Evolutionary conservation across 169 alveolate genomes (phyloP), one percentile per base, ranked within the genome.

Genomic region (Plasmodium adleri): DNA sequence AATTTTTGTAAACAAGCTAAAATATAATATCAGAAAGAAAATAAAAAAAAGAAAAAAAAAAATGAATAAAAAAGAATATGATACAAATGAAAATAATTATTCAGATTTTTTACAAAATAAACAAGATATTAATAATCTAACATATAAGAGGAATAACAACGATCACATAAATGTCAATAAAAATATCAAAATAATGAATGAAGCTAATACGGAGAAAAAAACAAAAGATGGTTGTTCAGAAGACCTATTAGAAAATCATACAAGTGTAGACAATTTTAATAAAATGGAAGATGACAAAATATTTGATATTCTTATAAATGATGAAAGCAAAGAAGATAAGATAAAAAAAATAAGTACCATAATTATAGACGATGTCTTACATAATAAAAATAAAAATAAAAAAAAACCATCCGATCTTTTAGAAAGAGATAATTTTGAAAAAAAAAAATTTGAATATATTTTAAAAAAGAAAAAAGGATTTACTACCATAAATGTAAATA

Each of bases 251-350:
- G 63, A 54, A 60, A 60, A 15, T 3, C 20, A 78, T 0, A 15
- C 39, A 22, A 32, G 13, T 17, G 68, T 39, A 15, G 59, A 66
- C 49, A 45, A 15, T 32, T 45, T 15, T 45, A 56, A 24, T 47
- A 73, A 22, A 52, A 52, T 20, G 3, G 52, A 68, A 50, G 50
- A 60, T 20, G 90, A 68, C n/a, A 45, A 28, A 32, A 66, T 80
- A 39, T 80, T 80, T 47, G 83, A 70, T 49, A 80, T 80, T 32
- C 67, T 80, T 32, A 49, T 54, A 68, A 68, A 80, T 68, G 85
- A 80, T 54, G 74, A 80, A 39, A 80, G 83, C 54, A 80, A 68
- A 32, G 90, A 80, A 56, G 83, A 80, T 43, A 80, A 80, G 45
- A 39, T 80, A 67, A 67, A 80, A 56, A 80, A 80, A 68, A 80